phyloP scores from a whole-genome alignment of 78 protist species.

The Pelomyxa schiedti region DNA sequence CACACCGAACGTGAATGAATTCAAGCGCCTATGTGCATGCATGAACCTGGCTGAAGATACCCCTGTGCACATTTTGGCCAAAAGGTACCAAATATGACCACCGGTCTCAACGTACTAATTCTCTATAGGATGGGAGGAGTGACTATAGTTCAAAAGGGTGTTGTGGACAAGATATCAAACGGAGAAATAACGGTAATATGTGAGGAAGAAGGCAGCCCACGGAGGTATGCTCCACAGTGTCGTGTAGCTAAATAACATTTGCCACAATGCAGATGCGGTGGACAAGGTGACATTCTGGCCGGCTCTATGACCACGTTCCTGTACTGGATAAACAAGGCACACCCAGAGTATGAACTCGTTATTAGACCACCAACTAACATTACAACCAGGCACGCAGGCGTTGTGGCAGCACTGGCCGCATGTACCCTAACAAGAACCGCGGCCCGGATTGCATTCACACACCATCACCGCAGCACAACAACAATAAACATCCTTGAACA shows the following conservation, averaged over 20 bases:
- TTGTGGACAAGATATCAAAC: conserved; percentile 39
- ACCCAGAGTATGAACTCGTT: not conserved
- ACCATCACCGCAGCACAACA: too few species aligned
- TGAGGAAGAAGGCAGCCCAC: conserved; percentile 33
- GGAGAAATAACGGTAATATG: conserved; percentile 14
- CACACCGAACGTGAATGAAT: conserved; percentile 61
- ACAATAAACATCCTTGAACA: too few species aligned
- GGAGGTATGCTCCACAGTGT: too few species aligned
- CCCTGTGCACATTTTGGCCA: not conserved
- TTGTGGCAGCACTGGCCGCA: conserved; percentile 22
- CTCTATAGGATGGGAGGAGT: conserved; percentile 27
- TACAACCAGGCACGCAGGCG: not conserved
- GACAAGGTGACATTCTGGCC: conserved; percentile 52
- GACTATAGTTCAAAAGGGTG: conserved; percentile 52
- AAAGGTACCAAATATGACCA: not conserved
- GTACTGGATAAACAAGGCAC: conserved; percentile 30
- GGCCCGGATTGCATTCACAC: conserved; percentile 13
- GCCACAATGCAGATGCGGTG: too few species aligned
- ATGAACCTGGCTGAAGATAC: not conserved
- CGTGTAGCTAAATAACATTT: too few species aligned
- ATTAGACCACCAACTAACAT: not conserved
- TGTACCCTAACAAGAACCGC: conserved; percentile 2
- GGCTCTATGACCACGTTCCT: conserved; percentile 35
- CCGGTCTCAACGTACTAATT: not conserved
- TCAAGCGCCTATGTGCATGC: conserved; percentile 1